A percentile compares a stretch with the other conserved stretches of the same genome.
These are phyloP conservation scores for Hawksworthiomyces lignivorus DNA, from an alignment of 2,329 filamentous ascomycete genomes.

Conservation along the genomic window DNA sequence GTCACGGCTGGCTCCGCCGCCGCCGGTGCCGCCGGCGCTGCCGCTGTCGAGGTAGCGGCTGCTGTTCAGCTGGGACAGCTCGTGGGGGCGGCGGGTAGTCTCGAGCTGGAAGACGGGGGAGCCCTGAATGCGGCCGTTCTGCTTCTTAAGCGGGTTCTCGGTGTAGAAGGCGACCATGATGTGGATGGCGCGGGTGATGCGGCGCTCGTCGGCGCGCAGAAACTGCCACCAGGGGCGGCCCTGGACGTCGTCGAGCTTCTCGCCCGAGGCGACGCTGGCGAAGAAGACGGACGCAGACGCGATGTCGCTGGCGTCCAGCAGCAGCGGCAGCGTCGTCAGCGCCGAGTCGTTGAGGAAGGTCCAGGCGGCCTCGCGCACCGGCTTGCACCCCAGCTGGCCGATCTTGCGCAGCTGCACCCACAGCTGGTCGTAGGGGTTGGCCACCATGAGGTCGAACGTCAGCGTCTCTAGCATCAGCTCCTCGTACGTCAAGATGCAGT, in stretches of 20 bases:
- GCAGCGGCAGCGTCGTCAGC: slow-evolving; percentile 74
- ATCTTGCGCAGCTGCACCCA: slow-evolving; percentile 59
- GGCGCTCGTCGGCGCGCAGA: slow-evolving; percentile 61
- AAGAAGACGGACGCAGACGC: slow-evolving; percentile 84
- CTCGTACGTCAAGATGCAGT: slow-evolving; percentile 87
- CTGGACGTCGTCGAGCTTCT: slow-evolving; percentile 68
- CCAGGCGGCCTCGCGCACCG: slow-evolving; percentile 43
- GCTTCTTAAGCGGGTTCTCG: slow-evolving; percentile 55
- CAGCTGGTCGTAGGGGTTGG: slow-evolving; percentile 78
- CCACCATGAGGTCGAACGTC: slow-evolving; percentile 88
- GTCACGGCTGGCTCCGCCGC: slow-evolving; percentile 9
- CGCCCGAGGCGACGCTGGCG: slow-evolving; percentile 64
- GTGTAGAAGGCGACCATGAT: slow-evolving; percentile 64
- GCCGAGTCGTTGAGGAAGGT: slow-evolving; percentile 88
- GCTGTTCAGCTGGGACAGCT: slow-evolving; percentile 38
- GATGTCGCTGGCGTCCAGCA: slow-evolving; percentile 72
- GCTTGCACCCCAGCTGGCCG: slow-evolving; percentile 15
- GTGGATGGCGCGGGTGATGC: slow-evolving; percentile 66
- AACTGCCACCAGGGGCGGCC: slow-evolving; percentile 83
- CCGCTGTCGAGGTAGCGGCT: slow-evolving; percentile 44
- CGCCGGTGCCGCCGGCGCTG: slow-evolving; percentile 18
- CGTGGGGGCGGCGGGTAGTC: slow-evolving; percentile 43
- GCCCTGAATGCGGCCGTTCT: slow-evolving; percentile 23
- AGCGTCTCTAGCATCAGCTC: slow-evolving; percentile 85
- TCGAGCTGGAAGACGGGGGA: slow-evolving; percentile 51